These are phyloP conservation scores for Huntiella savannae DNA, from an alignment of 2,329 filamentous ascomycete species.

Conservation along the genomic window DNA sequence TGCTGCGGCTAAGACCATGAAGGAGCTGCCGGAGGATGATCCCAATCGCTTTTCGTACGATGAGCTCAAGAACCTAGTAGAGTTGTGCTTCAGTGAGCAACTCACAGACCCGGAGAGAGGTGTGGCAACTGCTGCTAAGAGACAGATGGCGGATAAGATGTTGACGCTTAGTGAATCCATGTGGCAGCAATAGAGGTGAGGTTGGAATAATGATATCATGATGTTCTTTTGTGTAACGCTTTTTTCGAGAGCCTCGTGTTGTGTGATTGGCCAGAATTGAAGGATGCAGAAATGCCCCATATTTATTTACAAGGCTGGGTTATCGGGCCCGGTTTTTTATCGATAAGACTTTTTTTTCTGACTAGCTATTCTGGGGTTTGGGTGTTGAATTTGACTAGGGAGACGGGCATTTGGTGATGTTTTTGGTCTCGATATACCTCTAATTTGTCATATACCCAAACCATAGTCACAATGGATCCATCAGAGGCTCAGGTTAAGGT, in stretches of 20 bases:
- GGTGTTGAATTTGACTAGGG: neutral
- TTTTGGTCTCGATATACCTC: neutral
- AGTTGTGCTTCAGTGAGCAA: conserved; percentile 50
- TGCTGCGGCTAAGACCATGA: conserved; percentile 33
- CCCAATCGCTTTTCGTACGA: conserved; percentile 40
- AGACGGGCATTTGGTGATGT: neutral
- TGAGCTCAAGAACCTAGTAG: conserved; percentile 45
- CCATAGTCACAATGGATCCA: conserved; percentile 19
- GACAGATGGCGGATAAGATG: conserved; percentile 51
- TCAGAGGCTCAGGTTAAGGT: conserved; percentile 41
- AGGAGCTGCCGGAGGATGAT: conserved; percentile 14
- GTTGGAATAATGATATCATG: neutral
- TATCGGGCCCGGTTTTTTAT: conserved; percentile 7
- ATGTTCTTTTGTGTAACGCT: too few relatives aligned
- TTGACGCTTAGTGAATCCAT: conserved; percentile 52
- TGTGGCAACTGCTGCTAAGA: conserved; percentile 44
- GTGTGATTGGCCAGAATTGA: conserved; percentile 2
- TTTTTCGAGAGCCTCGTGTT: too few relatives aligned
- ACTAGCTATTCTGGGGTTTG: neutral
- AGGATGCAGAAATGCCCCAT: neutral
- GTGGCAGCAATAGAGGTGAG: conserved; percentile 34
- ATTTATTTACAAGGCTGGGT: conserved; percentile 7
- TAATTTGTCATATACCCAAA: neutral
- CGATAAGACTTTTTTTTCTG: conserved; percentile 11
- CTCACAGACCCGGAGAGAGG: conserved; percentile 48